These are phyloP conservation scores for Colletotrichum sojae DNA, from an alignment of 2,329 filamentous ascomycete species.

Conservation along the genomic window DNA sequence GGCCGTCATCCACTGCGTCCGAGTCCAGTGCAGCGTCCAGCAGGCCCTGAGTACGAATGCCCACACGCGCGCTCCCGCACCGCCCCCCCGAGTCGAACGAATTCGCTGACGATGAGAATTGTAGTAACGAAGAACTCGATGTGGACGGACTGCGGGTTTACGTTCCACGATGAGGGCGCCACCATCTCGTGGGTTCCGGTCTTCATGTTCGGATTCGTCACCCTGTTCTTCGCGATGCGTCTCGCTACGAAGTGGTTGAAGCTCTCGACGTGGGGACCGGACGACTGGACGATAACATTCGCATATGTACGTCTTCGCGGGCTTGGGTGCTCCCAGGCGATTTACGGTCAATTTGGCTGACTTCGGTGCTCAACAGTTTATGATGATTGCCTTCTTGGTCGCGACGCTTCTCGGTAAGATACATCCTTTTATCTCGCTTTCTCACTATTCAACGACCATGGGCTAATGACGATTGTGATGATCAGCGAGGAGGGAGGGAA, in stretches of 20 bases:
- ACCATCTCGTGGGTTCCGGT: conserved; percentile 10
- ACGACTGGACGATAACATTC: conserved; percentile 31
- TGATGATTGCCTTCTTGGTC: conserved; percentile 31
- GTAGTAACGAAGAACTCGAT: conserved; percentile 31
- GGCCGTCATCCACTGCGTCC: conserved; percentile 35
- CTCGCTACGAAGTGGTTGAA: conserved; percentile 13
- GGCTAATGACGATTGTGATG: background rate
- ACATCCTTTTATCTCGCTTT: background rate
- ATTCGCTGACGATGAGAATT: background rate
- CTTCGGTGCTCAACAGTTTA: background rate
- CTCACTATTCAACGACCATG: background rate
- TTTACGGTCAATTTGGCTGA: background rate
- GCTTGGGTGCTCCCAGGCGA: background rate
- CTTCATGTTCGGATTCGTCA: conserved; percentile 7
- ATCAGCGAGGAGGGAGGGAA: background rate
- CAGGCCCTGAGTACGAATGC: conserved; percentile 22
- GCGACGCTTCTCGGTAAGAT: conserved; percentile 11
- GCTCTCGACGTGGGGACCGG: conserved; percentile 28
- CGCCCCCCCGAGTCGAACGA: no score
- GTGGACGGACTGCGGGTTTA: conserved; percentile 27
- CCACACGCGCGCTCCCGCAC: no score
- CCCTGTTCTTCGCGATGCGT: conserved; percentile 12
- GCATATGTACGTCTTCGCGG: conserved; percentile 13
- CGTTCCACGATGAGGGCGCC: conserved; percentile 17
- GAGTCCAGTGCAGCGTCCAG: conserved; percentile 30